Evolutionary conservation across 805 yeast genomes (phyloP), one percentile per base, ranked within the genome.

Genomic region (Candida sanyiensis): DNA sequence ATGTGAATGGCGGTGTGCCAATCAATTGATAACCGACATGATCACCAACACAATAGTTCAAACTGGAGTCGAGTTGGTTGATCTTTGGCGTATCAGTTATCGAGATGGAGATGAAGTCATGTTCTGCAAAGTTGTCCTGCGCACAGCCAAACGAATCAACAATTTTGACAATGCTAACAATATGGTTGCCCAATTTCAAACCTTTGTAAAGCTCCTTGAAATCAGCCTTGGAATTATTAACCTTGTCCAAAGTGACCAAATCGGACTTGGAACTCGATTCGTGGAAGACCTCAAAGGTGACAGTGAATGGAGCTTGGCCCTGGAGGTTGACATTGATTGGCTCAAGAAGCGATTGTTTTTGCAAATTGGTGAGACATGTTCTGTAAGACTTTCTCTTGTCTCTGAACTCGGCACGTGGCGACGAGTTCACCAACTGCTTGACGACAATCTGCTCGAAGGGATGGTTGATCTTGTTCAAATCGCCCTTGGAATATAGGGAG

Each of bases 31-130:
- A 85, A 1, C 82, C 70, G 19, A 93, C 75, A 44, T 83, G 82
- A 45, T 90, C 97, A 9, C 98, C 99, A 20, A 90, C 95, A 71
- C 99, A 93, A 53, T 79, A 82, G 51, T 82, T 73, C 3, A 54
- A 43, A 18, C 59, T 55, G 7, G 70, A 52, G 32, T 66, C 66
- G 8, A 70, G 52, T 40, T 61, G 65, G 44, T 61, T 62, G 7
- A 89, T 79, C 45, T 75, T 72, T 7, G 97, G 96, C 8, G 80
- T 78, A 48, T 84, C 89, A 2, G 90, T 79, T 7, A 89, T 77
- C 1, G 77, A 70, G 33, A 89, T 68, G 12, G 67, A 61, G 19
- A 74, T 69, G 35, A 62, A 64, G 38, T 75, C 66, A n/a, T 61
- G 53, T 8, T 50, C 58, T n/a, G 66, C 40, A 40, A 74, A 63